Base-by-base conservation (phyloP, 805 yeast species). In the Saccharomycopsis sp. region DNA sequence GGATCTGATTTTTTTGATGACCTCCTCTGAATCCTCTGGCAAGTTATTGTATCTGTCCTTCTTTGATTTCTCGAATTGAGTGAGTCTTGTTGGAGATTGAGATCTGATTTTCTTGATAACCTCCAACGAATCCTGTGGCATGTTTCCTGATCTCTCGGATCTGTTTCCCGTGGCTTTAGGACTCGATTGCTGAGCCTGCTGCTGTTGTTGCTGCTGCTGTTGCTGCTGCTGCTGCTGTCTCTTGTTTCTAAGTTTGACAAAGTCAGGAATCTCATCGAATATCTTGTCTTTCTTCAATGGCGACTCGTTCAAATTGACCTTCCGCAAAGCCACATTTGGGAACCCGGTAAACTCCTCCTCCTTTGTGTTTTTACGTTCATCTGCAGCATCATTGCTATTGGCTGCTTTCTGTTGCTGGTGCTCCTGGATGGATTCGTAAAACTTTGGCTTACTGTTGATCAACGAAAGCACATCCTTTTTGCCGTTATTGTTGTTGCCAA, bases 201-300 rank as follows among this genome's bases (percentile, higher is more conserved):
- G n/a, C n/a, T n/a, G n/a, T n/a, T n/a, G n/a, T n/a, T n/a, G n/a
- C n/a, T n/a, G n/a, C n/a, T n/a, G n/a, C n/a, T n/a, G n/a, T 29
- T 29, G 5, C 37, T 29, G 37, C 9, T 5, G 9, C 12, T 29
- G 37, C 12, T 29, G 37, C 20, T 55, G 21, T 37, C 55, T 34
- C 34, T 57, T 59, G 53, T 59, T 56, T 52, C 60, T 52, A 34
- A 56, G 23, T 50, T 59, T 59, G 7, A 59, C 57, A 57, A 59
- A 59, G 29, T 59, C 62, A 12, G 62, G 62, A 16, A 57, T 53
- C 41, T 59, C 60, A 34, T 59, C 62, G 41, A 59, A 59, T 14
- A 59, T 47, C n/a, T 47, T 56, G 41, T 59, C 62, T 46, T 57
- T 59, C 52, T 56, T 59, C 57, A 58, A 56, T 37, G 61, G 53